Conservation (phyloP, 2,329 filamentous ascomycete species). For the Ramichloridium luteum region DNA sequence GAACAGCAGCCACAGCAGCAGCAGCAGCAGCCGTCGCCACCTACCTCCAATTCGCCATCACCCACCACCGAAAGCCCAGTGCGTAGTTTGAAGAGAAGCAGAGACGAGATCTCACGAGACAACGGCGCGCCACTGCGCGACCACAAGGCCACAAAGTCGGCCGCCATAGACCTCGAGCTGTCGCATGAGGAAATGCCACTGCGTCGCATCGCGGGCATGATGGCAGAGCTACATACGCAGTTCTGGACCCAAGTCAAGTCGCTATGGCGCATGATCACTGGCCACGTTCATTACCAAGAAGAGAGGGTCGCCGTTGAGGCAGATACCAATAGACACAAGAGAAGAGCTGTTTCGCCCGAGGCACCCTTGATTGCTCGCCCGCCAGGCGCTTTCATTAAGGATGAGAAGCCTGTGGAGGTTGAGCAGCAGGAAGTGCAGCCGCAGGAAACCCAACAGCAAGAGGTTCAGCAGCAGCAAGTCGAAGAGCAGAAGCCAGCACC, state of each 20-base stretch:
- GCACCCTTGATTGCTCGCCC: background rate
- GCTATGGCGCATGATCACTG: background rate
- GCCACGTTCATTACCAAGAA: constrained; percentile 1
- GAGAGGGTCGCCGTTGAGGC: constrained; percentile 11
- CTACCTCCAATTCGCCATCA: background rate
- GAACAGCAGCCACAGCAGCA: background rate
- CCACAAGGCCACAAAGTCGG: background rate
- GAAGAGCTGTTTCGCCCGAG: constrained; percentile 10
- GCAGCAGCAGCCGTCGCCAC: background rate
- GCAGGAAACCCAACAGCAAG: constrained; percentile 3
- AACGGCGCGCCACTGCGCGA: background rate
- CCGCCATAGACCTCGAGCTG: background rate
- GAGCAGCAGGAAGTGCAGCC: constrained; percentile 3
- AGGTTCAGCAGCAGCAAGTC: background rate
- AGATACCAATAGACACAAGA: constrained; percentile 7
- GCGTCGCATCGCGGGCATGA: background rate
- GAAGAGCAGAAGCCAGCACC: constrained; percentile 1
- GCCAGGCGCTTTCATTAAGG: too few species aligned
- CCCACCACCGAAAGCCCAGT: background rate
- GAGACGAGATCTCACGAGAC: background rate
- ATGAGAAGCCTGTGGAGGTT: too few species aligned
- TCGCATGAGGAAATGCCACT: background rate
- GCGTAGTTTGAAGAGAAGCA: constrained; percentile 1
- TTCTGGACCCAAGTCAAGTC: background rate
- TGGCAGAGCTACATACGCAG: background rate